Conservation (phyloP, 2,329 filamentous ascomycete species). For the Hymenoscyphus infarciens region DNA sequence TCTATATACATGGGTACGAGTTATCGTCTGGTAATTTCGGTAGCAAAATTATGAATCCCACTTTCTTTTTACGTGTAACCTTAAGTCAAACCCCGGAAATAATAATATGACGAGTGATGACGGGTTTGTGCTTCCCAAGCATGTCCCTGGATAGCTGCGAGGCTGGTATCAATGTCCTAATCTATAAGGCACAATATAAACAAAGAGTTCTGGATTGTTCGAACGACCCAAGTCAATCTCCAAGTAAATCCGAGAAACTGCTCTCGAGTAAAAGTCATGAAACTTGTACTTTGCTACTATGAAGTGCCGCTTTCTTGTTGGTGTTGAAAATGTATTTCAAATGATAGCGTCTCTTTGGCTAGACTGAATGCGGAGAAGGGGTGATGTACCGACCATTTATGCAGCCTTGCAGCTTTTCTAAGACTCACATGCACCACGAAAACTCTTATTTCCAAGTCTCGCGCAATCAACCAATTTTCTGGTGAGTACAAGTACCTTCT, state of each 20-base stretch:
- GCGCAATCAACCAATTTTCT: neutral
- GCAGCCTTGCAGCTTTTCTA: conserved; percentile 12
- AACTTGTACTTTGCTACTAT: neutral
- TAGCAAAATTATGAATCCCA: neutral
- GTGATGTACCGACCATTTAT: neutral
- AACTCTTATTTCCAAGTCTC: conserved; percentile 5
- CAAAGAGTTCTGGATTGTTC: neutral
- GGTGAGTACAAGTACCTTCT: neutral
- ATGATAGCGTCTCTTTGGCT: conserved; percentile 7
- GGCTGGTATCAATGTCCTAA: neutral
- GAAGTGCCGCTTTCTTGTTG: neutral
- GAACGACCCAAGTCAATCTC: neutral
- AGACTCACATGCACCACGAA: conserved; percentile 14
- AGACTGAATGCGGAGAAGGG: conserved; percentile 12
- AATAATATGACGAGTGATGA: neutral
- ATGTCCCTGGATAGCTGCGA: neutral
- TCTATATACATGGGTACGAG: neutral
- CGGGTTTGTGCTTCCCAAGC: neutral
- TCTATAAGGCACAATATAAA: neutral
- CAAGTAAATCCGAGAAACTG: neutral
- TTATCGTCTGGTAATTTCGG: neutral
- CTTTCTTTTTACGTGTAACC: neutral
- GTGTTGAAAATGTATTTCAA: neutral
- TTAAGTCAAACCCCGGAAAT: neutral
- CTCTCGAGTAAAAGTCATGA: neutral